These are phyloP conservation scores for Xerocomus potaroensis DNA, from an alignment of 768 basidiomycete species.

Conservation along the genomic window DNA sequence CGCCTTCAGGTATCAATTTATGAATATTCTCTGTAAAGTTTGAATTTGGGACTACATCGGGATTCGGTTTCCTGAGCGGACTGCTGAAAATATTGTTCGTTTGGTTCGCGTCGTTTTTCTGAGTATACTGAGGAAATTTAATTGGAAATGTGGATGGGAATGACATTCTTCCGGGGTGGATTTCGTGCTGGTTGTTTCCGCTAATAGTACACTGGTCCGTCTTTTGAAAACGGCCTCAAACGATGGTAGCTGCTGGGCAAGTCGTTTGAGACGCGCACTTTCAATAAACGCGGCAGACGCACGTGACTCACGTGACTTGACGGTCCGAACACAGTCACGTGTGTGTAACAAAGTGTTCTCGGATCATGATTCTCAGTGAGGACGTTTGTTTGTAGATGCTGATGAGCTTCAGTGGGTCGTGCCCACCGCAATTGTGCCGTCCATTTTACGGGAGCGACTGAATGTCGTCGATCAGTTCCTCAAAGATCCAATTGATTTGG, in stretches of 20 bases:
- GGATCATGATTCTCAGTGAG: too few relatives aligned
- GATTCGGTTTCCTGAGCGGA: conserved; percentile 8
- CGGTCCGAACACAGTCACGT: too few relatives aligned
- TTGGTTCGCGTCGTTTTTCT: conserved; percentile 8
- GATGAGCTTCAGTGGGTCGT: conserved; percentile 84
- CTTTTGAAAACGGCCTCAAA: not conserved
- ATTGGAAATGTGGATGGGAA: conserved; percentile 10
- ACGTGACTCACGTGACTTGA: conserved; percentile 18
- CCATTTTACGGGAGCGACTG: conserved; percentile 63
- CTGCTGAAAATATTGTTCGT: conserved; percentile 1
- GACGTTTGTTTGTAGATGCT: too few relatives aligned
- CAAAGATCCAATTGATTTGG: conserved; percentile 71
- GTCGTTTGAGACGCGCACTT: not conserved
- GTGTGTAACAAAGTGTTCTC: too few relatives aligned
- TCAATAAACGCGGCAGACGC: conserved; percentile 7
- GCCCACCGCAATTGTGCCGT: conserved; percentile 63
- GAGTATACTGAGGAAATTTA: conserved; percentile 15
- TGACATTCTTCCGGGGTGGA: not conserved
- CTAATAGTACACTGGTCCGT: too few relatives aligned
- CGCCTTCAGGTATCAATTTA: conserved; percentile 5
- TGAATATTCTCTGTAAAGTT: conserved; percentile 4
- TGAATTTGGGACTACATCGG: conserved; percentile 6
- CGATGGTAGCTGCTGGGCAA: not conserved
- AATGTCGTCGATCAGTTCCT: conserved; percentile 84
- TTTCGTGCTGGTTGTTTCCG: too few relatives aligned